Conservation (phyloP, 2,329 filamentous ascomycete species). For the Alternaria postmessia region DNA sequence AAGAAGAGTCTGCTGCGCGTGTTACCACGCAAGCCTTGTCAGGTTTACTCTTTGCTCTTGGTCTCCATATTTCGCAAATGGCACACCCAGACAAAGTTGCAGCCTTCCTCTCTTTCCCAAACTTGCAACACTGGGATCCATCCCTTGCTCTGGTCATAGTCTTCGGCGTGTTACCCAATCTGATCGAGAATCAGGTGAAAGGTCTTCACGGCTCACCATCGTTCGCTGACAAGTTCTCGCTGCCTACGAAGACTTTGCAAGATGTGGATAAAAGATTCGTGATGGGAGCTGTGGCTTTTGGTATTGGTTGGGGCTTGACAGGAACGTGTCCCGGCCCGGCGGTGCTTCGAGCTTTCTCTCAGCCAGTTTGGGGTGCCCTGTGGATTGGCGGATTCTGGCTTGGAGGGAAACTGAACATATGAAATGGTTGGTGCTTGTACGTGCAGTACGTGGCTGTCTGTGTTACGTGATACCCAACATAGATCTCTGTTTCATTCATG, state of each 20-base stretch:
- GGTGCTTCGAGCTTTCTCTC: conserved; percentile 55
- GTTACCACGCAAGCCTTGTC: conserved; percentile 55
- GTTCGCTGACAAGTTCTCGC: conserved; percentile 52
- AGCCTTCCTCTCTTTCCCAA: conserved; percentile 58
- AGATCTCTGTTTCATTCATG: background rate
- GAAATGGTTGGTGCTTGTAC: background rate
- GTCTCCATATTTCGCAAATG: conserved; percentile 62
- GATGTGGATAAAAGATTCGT: conserved; percentile 61
- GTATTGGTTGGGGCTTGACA: conserved; percentile 60
- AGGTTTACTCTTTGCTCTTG: conserved; percentile 61
- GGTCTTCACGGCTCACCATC: conserved; percentile 49
- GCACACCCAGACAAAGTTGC: conserved; percentile 59
- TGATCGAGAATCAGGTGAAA: conserved; percentile 41
- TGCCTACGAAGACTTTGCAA: conserved; percentile 56
- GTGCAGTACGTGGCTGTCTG: background rate
- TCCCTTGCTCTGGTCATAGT: conserved; percentile 59
- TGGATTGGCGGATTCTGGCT: conserved; percentile 59
- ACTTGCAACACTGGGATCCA: conserved; percentile 57
- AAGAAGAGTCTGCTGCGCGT: conserved; percentile 35
- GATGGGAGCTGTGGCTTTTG: conserved; percentile 58
- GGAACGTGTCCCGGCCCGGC: conserved; percentile 63
- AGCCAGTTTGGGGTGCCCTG: conserved; percentile 58
- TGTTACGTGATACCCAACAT: background rate
- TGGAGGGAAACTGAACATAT: conserved; percentile 38
- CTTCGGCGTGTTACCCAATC: conserved; percentile 59